Conservation (phyloP, 1,284 basidiomycete genomes). For the Sporisorium exsertum region DNA sequence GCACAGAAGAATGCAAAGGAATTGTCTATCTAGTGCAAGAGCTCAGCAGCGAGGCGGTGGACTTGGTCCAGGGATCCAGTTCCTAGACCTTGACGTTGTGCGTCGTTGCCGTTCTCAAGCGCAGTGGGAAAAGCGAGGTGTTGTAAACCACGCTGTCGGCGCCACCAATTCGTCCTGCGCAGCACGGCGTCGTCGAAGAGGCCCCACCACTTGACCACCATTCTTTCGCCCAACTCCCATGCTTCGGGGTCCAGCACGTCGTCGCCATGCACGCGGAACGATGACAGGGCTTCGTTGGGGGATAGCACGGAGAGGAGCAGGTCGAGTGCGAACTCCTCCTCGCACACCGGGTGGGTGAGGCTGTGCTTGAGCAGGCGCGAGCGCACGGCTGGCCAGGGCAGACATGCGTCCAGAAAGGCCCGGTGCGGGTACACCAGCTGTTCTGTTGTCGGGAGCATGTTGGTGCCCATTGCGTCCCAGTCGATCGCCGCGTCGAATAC, state of each 20-base stretch:
- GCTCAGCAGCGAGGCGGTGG: slow-evolving; percentile 19
- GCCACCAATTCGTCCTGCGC: slow-evolving; percentile 53
- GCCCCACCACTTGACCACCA: slow-evolving; percentile 49
- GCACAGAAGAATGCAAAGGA: neutral
- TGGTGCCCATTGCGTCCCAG: slow-evolving; percentile 31
- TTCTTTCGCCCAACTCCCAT: slow-evolving; percentile 48
- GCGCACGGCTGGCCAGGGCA: slow-evolving; percentile 49
- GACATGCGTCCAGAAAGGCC: slow-evolving; percentile 42
- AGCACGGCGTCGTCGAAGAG: slow-evolving; percentile 48
- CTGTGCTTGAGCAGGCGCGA: slow-evolving; percentile 46
- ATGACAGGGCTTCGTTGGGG: slow-evolving; percentile 16
- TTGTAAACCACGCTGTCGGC: slow-evolving; percentile 41
- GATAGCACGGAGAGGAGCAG: slow-evolving; percentile 34
- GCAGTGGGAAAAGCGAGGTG: slow-evolving; percentile 8
- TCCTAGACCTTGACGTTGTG: slow-evolving; percentile 27
- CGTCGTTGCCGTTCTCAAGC: slow-evolving; percentile 5
- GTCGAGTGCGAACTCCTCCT: slow-evolving; percentile 46
- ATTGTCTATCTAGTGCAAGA: slow-evolving; percentile 20
- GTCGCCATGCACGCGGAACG: slow-evolving; percentile 49
- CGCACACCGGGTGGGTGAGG: slow-evolving; percentile 29
- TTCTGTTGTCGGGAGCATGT: slow-evolving; percentile 40
- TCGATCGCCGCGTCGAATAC: slow-evolving; percentile 36
- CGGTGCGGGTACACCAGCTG: slow-evolving; percentile 46
- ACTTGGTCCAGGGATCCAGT: slow-evolving; percentile 41
- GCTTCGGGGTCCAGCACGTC: slow-evolving; percentile 48